phyloP scores from a whole-genome alignment of 192 early-diverging fungal genomes.

The Radiomyces spectabilis region DNA sequence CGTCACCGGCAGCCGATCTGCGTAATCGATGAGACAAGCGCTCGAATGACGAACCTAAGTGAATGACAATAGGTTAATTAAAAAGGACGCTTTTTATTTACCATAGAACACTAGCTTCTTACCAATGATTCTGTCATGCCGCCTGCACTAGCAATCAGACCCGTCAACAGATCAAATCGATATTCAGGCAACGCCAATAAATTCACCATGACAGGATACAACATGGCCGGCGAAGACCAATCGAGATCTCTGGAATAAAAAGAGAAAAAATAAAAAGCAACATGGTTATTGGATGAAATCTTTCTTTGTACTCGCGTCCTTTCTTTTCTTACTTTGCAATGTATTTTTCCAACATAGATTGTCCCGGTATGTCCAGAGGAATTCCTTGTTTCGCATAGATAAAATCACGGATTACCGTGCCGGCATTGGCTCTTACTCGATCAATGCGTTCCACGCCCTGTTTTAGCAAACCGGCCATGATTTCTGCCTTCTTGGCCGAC shows the following conservation, averaged over 20 bases:
- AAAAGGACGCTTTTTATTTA: too few species aligned
- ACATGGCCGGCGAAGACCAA: constrained; percentile 55
- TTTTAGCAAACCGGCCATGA: constrained; percentile 49
- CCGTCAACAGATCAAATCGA: constrained; percentile 50
- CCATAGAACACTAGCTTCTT: constrained; percentile 5
- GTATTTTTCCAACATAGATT: background rate
- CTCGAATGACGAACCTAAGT: constrained; percentile 61
- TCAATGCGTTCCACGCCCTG: constrained; percentile 94
- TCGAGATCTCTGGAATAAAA: constrained; percentile 33
- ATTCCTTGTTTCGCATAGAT: constrained; percentile 20
- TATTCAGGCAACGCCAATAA: constrained; percentile 48
- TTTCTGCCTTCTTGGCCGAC: constrained; percentile 28
- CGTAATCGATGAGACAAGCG: constrained; percentile 51
- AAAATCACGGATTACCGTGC: constrained; percentile 47
- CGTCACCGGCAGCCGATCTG: constrained; percentile 33
- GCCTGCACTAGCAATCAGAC: constrained; percentile 71
- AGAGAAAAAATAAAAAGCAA: background rate
- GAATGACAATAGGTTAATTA: background rate
- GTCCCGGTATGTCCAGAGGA: constrained; percentile 7
- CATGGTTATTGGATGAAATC: background rate
- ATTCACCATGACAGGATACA: constrained; percentile 56
- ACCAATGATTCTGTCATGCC: constrained; percentile 74
- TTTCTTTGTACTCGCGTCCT: background rate
- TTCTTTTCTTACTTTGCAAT: background rate
- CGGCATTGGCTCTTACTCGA: constrained; percentile 67